Evolutionary conservation across 371 early-diverging fungal genomes (phyloP).

Genomic region (Apophysomyces elegans): DNA sequence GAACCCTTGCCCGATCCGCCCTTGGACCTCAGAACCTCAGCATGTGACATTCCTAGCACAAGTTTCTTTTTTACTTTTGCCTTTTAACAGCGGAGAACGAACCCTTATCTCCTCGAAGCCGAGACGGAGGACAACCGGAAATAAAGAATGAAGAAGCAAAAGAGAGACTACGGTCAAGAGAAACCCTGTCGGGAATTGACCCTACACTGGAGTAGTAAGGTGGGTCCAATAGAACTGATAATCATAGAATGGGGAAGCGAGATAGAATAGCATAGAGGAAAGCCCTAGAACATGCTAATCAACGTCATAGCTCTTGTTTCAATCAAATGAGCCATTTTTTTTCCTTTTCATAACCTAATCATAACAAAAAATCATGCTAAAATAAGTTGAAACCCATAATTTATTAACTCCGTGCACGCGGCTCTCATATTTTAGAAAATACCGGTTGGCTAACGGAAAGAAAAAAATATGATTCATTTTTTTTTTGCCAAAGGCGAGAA

Average conservation of each 20-base stretch:
- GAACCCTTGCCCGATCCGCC: constrained; percentile 4
- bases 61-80: not conserved
- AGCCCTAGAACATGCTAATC: too few relatives aligned
- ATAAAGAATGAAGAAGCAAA: not conserved
- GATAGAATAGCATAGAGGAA: too few relatives aligned
- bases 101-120: constrained; percentile 11
- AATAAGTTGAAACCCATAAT: not conserved
- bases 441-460: too few relatives aligned
- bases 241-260: too few relatives aligned
- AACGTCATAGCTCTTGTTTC: too few relatives aligned
- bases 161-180: too few relatives aligned
- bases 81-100: constrained; percentile 1
- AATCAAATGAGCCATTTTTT: too few relatives aligned
- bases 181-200: too few relatives aligned
- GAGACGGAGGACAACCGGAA: not conserved
- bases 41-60: constrained; percentile 6
- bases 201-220: too few relatives aligned
- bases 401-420: constrained; percentile 7
- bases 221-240: too few relatives aligned
- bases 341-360: not conserved
- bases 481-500: too few relatives aligned
- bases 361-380: not conserved
- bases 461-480: too few relatives aligned
- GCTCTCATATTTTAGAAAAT: not conserved
- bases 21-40: not conserved